Base-by-base conservation (phyloP, 257 asterid genomes). In the Jacaranda mimosifolia region DNA sequence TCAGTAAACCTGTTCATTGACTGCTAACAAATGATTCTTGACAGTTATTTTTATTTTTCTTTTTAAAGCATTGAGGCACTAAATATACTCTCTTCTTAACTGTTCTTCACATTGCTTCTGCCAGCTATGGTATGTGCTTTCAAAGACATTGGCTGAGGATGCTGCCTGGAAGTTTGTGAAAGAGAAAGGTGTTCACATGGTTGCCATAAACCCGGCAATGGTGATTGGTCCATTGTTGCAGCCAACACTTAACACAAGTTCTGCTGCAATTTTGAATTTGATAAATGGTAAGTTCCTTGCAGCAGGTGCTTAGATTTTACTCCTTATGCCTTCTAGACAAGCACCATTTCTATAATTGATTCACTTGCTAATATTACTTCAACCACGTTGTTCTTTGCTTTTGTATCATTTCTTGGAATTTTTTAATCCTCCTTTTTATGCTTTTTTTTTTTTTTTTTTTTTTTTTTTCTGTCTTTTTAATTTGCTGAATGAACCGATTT, bases 131-230 rank as follows among this genome's bases (percentile, higher is more conserved):
- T 82, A 85, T 63, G 68, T 82, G 38, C 85, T 85, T 57, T 85
- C 89, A 2, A 85, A 85, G 83, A 85, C 89, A 45, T 68, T 85
- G 76, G 89, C 89, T n/a, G 85, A 85, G 84, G 83, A 82, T 51
- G 89, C 89, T 35, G 89, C 86, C 13, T 85, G 89, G 89, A 80
- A 85, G 55, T 82, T 81, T 77, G 85, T 49, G 64, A 72, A 76
- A 63, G 85, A 81, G 63, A 81, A 80, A 67, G 68, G 78, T 56
- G 32, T 84, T 10, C 79, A 84, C 38, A 14, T 84, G 79, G 85
- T 84, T n/a, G 48, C 71, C 15, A 80, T 84, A 77, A 81, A 79
- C 79, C 85, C 85, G 0, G 82, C 85, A 0, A 70, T 81, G 85
- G 85, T 84, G 15, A 84, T 84, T 43, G 88, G 88, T 73, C 85